Evolutionary conservation across 1,284 basidiomycete species (phyloP).

Genomic region (Pulveroboletus sp.): DNA sequence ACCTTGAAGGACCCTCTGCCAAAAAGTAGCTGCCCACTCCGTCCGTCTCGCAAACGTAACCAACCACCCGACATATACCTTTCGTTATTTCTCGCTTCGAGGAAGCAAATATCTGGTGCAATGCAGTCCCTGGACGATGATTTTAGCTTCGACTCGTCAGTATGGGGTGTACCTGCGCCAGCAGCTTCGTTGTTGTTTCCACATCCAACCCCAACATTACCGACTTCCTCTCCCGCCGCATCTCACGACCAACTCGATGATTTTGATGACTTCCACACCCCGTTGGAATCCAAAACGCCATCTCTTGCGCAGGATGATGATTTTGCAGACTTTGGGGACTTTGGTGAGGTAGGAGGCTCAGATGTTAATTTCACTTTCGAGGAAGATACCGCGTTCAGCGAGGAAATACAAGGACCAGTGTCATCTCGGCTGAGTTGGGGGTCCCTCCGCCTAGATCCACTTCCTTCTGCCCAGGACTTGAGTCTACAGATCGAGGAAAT

Average conservation of each 20-base stretch:
- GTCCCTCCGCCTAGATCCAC: slow-evolving; percentile 64
- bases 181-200: slow-evolving; percentile 38
- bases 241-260: slow-evolving; percentile 60
- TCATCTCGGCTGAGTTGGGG: slow-evolving; percentile 55
- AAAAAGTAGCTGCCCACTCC: background rate
- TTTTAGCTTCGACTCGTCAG: slow-evolving; percentile 65
- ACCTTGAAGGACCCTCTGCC: background rate
- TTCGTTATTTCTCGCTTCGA: slow-evolving; percentile 1
- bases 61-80: slow-evolving; percentile 15
- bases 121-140: slow-evolving; percentile 65
- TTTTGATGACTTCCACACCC: slow-evolving; percentile 69
- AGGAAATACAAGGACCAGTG: slow-evolving; percentile 40
- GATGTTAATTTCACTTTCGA: slow-evolving; percentile 40
- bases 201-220: slow-evolving; percentile 26
- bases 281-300: slow-evolving; percentile 45
- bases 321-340: slow-evolving; percentile 86
- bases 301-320: slow-evolving; percentile 60
- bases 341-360: slow-evolving; percentile 63
- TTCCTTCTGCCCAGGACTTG: slow-evolving; percentile 59
- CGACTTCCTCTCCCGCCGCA: slow-evolving; percentile 31
- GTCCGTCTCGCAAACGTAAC: slow-evolving; percentile 1
- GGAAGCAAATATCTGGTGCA: slow-evolving; percentile 1
- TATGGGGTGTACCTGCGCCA: slow-evolving; percentile 61
- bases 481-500: slow-evolving; percentile 64
- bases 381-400: slow-evolving; percentile 45